Evolutionary conservation across 2,329 filamentous ascomycete species (phyloP).

Genomic region (Gaeumannomyces sp.): DNA sequence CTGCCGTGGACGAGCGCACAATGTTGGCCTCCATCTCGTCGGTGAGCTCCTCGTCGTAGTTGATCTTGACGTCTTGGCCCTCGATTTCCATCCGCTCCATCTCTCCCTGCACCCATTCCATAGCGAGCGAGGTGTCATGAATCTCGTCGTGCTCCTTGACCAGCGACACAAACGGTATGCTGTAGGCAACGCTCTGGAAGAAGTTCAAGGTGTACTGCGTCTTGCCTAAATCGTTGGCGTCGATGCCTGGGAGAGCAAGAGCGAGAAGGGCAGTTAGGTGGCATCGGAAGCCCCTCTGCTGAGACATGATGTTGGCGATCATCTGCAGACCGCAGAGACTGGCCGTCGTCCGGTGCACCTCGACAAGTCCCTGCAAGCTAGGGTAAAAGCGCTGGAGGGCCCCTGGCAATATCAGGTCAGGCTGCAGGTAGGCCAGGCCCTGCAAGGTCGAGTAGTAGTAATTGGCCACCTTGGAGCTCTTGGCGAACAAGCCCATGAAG

Average conservation of each 20-base stretch:
- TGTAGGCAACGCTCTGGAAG: conserved; percentile 92
- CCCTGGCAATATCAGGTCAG: conserved; percentile 83
- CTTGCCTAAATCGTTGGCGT: conserved; percentile 96
- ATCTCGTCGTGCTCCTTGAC: conserved; percentile 61
- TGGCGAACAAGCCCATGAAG: conserved; percentile 97
- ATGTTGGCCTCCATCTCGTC: conserved; percentile 86
- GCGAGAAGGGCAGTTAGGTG: conserved; percentile 94
- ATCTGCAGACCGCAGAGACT: conserved; percentile 89
- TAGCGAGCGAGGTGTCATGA: conserved; percentile 69
- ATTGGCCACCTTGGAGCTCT: conserved; percentile 85
- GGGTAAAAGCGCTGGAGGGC: conserved; percentile 95
- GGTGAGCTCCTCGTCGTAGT: conserved; percentile 74
- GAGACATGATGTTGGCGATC: conserved; percentile 83
- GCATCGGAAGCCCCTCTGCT: conserved; percentile 92
- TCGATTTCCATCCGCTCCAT: conserved; percentile 90
- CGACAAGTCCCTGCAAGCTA: conserved; percentile 90
- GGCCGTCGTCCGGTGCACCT: conserved; percentile 93
- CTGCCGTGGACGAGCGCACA: conserved; percentile 86
- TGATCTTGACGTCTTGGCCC: conserved; percentile 75
- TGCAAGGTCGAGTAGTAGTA: conserved; percentile 89
- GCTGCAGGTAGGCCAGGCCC: conserved; percentile 83
- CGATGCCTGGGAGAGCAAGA: conserved; percentile 86
- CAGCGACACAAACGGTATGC: conserved; percentile 84
- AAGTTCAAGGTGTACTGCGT: conserved; percentile 91
- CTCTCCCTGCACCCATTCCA: conserved; percentile 90